Base-by-base conservation (phyloP, 148 eudicot genomes). In the Cornus florida region DNA sequence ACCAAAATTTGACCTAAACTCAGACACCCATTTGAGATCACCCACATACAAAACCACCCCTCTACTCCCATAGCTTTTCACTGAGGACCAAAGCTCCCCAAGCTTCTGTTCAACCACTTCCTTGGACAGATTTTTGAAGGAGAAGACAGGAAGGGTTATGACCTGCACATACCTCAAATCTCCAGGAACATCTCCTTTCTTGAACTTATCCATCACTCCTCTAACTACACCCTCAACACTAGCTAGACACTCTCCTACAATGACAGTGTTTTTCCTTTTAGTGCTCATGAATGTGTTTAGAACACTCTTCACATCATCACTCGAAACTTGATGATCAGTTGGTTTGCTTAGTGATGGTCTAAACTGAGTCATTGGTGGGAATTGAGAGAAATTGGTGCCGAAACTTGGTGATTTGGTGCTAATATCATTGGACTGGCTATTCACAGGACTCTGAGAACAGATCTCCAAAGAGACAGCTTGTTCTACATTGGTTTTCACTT, bases 31-130 rank as follows among this genome's bases (percentile, higher is more conserved):
- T 82, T 81, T 89, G 32, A 95, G 87, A 87, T 95, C 97, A 75
- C 98, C 97, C 74, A 93, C 82, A 81, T 91, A 88, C 83, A 95
- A 78, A 71, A 95, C 91, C 66, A 90, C 87, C 86, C 98, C 96
- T 87, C 92, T 89, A 16, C 84, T 83, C n/a, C 80, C 48, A 83
- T 79, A 86, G 71, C 87, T 88, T 32, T 90, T 90, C 72, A 95
- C 80, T 2, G 87, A 77, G 68, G 88, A 81, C 78, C 92, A 89
- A 0, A 90, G 79, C 78, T 90, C 97, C 50, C 88, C 89, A 31
- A 95, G 82, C 80, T 84, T 89, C 80, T 82, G 67, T 78, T 89
- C 94, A 74, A 90, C 87, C 69, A 93, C 98, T 32, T 90, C 92
- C 72, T 84, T 87, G 3, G 93, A 84, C 20, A 95, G 67, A 31